phyloP scores from a whole-genome alignment of 306 rosid species.

The Trichosanthes truncata region DNA sequence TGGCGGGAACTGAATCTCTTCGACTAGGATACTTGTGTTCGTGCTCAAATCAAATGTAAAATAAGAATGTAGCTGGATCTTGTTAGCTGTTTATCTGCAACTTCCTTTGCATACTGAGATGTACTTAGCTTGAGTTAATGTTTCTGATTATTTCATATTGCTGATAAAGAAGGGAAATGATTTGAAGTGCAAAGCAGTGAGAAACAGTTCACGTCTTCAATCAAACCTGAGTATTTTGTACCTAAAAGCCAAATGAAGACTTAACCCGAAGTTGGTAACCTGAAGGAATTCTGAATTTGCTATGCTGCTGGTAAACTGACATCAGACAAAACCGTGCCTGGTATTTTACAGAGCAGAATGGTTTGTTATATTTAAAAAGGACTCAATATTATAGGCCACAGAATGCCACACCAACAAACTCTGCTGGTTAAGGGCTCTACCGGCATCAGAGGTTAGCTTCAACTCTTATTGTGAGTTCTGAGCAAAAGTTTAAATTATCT shows the following conservation, averaged over 20 bases:
- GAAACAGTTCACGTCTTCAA: not conserved
- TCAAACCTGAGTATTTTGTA: not conserved
- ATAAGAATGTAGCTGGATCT: not conserved
- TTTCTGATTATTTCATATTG: not conserved
- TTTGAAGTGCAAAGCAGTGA: not conserved
- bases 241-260: not conserved
- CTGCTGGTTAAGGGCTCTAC: not conserved
- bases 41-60: slow-evolving; percentile 4
- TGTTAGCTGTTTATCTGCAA: not conserved
- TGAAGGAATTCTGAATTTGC: not conserved
- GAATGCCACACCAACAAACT: not conserved
- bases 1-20: slow-evolving; percentile 21
- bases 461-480: not conserved
- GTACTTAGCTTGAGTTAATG: not conserved
- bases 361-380: not conserved
- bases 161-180: not conserved
- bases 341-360: not conserved
- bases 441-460: slow-evolving; percentile 4
- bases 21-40: not conserved
- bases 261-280: not conserved
- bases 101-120: not conserved
- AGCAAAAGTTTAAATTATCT: not conserved
- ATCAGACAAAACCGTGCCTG: not conserved
- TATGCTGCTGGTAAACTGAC: not conserved
- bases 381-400: not conserved